Conservation (phyloP, 2,329 filamentous ascomycete species). For the Mariannaea sp. region DNA sequence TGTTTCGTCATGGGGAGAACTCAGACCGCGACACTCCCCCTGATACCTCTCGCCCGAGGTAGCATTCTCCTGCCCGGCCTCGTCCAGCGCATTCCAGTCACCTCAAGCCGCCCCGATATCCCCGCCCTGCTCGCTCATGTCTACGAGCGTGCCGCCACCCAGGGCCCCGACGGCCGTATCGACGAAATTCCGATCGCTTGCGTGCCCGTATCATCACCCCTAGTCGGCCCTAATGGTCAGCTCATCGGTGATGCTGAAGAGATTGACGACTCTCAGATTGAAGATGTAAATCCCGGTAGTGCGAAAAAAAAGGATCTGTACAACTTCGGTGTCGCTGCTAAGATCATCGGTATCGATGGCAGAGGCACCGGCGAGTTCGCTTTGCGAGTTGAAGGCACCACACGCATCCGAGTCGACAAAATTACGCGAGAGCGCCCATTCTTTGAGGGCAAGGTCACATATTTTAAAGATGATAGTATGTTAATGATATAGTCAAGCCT, state of each 20-base stretch:
- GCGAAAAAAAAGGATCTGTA: slow-evolving; percentile 76
- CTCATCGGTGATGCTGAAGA: slow-evolving; percentile 68
- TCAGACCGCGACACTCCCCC: slow-evolving; percentile 62
- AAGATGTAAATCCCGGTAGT: slow-evolving; percentile 61
- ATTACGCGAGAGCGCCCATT: slow-evolving; percentile 76
- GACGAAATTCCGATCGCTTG: slow-evolving; percentile 81
- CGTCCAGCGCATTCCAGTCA: slow-evolving; percentile 81
- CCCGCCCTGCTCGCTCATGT: slow-evolving; percentile 84
- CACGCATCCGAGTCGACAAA: slow-evolving; percentile 72
- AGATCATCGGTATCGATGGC: slow-evolving; percentile 78
- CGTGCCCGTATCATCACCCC: slow-evolving; percentile 79
- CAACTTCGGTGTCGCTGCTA: slow-evolving; percentile 79
- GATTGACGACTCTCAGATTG: slow-evolving; percentile 49
- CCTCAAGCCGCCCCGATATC: slow-evolving; percentile 80
- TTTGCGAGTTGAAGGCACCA: slow-evolving; percentile 83
- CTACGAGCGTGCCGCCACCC: slow-evolving; percentile 75
- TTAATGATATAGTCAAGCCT: slow-evolving; percentile 2
- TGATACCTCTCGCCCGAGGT: slow-evolving; percentile 82
- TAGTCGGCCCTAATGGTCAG: slow-evolving; percentile 75
- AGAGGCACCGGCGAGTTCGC: slow-evolving; percentile 76
- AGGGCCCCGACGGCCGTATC: slow-evolving; percentile 66
- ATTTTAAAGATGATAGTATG: slow-evolving; percentile 72
- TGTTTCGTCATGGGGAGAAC: slow-evolving; percentile 45
- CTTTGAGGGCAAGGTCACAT: slow-evolving; percentile 79
- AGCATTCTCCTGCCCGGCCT: slow-evolving; percentile 85